Evolutionary conservation across 257 asterid genomes (phyloP), one percentile per base, ranked within the genome.

Genomic region (Haberlea rhodopensis): DNA sequence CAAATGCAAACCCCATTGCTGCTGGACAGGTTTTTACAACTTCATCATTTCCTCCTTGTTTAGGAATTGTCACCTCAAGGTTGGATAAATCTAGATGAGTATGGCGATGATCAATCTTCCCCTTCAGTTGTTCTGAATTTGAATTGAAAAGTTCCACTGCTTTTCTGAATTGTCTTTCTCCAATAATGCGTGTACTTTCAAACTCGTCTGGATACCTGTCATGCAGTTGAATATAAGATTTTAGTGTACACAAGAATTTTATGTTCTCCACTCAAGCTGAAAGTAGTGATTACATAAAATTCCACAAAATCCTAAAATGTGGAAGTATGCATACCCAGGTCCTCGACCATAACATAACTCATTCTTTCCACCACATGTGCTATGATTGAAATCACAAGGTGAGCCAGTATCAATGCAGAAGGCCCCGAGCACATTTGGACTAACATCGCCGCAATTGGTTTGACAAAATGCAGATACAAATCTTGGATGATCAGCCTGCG

Each of bases 341-440:
- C 99, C 99, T 70, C 94, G 87, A 45, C 97, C 97, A 63, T 90
- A 90, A 79, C 99, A 94, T 53, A 90, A 65, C 77, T 94, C 99
- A 57, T 94, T 94, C 85, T 89, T 87, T 76, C 99, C 99, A 68
- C 86, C 84, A 71, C 99, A 94, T 56, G 99, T 94, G 69, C 99
- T 94, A 29, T 87, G 96, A 77, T 94, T 94, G 84, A 94, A 94
- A 58, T 94, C 97, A 70, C 99, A 94, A 73, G 97, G 90, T 73
- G 87, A 66, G 66, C 99, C 97, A 21, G 99, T 86, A 76, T 94
- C 99, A 9, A 27, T 80, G 75, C 99, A 94, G 83, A 90, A 94
- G 45, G 99, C 85, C 68, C 99, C 99, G 18, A 90, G 99, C 71
- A 87, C 97, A 83, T 94, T 94, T 29, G 99, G 99, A 75, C 99